These are phyloP conservation scores for Pochonia chlamydosporia DNA, from an alignment of 2,329 filamentous ascomycete species.

Conservation along the genomic window DNA sequence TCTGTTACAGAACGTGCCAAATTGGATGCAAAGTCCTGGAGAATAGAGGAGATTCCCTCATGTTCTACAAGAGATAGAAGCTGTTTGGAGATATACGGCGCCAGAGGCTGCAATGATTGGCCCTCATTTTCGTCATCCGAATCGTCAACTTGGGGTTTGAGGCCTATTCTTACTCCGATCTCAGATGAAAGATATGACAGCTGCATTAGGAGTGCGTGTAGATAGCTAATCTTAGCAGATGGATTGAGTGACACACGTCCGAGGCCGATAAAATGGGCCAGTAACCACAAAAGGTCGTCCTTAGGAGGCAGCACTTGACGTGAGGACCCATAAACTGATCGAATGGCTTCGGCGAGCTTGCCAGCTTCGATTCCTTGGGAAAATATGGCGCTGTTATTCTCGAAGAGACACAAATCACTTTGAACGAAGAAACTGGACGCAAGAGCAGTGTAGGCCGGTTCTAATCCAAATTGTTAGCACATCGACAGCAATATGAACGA, in stretches of 20 bases:
- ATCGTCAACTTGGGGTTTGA: slow-evolving; percentile 9
- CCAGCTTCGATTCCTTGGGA: slow-evolving; percentile 31
- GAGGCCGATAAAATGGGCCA: slow-evolving; percentile 61
- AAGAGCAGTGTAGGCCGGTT: slow-evolving; percentile 28
- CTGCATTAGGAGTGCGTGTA: slow-evolving; percentile 49
- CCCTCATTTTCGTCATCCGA: slow-evolving; percentile 4
- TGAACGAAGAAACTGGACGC: slow-evolving; percentile 32
- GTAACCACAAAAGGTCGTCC: slow-evolving; percentile 52
- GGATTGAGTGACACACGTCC: slow-evolving; percentile 32
- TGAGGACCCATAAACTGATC: slow-evolving; percentile 25
- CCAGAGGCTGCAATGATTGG: slow-evolving; percentile 23
- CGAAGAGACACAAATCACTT: slow-evolving; percentile 32
- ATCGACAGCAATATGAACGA: not conserved
- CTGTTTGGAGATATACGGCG: slow-evolving; percentile 57
- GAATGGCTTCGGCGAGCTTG: slow-evolving; percentile 36
- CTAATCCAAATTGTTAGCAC: not conserved
- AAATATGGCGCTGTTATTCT: slow-evolving; percentile 31
- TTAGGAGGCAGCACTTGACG: slow-evolving; percentile 21
- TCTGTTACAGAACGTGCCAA: slow-evolving; percentile 23
- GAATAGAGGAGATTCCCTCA: slow-evolving; percentile 56
- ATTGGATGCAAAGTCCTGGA: slow-evolving; percentile 27
- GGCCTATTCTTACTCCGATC: slow-evolving; percentile 32
- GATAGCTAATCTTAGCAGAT: slow-evolving; percentile 32
- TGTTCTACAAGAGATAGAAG: slow-evolving; percentile 69
- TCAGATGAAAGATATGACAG: slow-evolving; percentile 45